Base-by-base conservation (phyloP, 1,284 basidiomycete species). In the Ustilago sp. region DNA sequence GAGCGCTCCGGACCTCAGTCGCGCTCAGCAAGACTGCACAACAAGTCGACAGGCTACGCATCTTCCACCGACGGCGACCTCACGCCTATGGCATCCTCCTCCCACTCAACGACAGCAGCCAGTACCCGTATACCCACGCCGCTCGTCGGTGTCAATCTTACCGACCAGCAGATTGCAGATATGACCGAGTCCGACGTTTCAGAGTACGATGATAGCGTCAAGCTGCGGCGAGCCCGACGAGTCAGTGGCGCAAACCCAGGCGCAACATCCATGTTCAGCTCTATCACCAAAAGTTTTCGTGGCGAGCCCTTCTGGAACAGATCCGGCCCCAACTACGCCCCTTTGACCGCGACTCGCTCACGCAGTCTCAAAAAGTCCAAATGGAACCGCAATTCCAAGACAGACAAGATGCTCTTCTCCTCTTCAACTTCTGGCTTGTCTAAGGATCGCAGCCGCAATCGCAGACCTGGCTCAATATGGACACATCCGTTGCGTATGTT, bases 21-120 rank as follows among this genome's bases (percentile, higher is more conserved):
- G 19, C 54, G 66, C 17, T 41, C 59, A 8, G 55, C 66, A 3
- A 56, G 71, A 9, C 60, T 63, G 19, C 61, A 63, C 43, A 61
- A 11, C 48, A 68, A 68, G 34, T 60, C 63, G 34, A 48, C 45
- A 12, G 75, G 79, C 56, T 80, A 81, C 28, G 51, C 80, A 17
- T 77, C 77, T 5, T 80, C 79, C 52, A 72, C 68, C 54, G 80
- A 81, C 23, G 79, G 74, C 43, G 80, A 81, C 35, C 61, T 74
- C 57, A 68, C 68, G 7, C 63, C 67, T 12, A 45, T 70, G 13
- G 63, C 80, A n/a, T 65, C 67, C 19, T 57, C 65, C n/a, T 80
- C 80, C 3, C 53, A 48, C 28, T 8, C 55, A 12, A 13, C 59
- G 8, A 43, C 43, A 48, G 41, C 54, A 13, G 34, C 34, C 23